Evolutionary conservation across 129 eudicot species (phyloP).

Genomic region (Flaveria trinervia): DNA sequence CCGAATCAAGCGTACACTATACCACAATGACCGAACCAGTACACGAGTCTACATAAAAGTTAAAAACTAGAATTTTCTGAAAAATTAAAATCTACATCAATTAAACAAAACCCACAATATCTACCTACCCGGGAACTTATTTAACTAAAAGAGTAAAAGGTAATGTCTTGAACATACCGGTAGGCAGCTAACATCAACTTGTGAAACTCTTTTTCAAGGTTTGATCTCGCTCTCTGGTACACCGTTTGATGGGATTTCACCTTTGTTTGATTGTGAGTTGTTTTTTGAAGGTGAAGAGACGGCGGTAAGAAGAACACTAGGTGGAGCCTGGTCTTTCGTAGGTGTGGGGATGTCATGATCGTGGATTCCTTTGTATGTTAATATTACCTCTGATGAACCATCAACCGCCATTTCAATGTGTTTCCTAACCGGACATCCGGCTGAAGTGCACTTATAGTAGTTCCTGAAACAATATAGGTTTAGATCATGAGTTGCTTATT

Average conservation of each 20-base stretch:
- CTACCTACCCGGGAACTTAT: slow-evolving; percentile 30
- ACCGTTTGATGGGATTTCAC: slow-evolving; percentile 35
- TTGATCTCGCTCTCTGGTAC: slow-evolving; percentile 9
- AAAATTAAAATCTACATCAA: slow-evolving; percentile 16
- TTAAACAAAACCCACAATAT: slow-evolving; percentile 34
- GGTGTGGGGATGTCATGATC: slow-evolving; percentile 76
- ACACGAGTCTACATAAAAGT: slow-evolving; percentile 23
- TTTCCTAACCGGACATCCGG: slow-evolving; percentile 93
- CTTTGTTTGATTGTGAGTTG: slow-evolving; percentile 30
- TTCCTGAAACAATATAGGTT: slow-evolving; percentile 56
- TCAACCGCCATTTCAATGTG: slow-evolving; percentile 79
- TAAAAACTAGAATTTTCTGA: slow-evolving; percentile 17
- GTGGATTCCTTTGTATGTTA: slow-evolving; percentile 83
- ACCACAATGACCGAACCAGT: slow-evolving; percentile 24
- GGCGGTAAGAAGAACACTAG: slow-evolving; percentile 40
- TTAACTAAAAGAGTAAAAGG: slow-evolving; percentile 23
- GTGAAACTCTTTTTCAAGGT: slow-evolving; percentile 16
- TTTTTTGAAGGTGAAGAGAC: slow-evolving; percentile 45
- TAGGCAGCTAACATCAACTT: slow-evolving; percentile 7
- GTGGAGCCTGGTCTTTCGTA: slow-evolving; percentile 53
- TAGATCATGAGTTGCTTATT: not conserved
- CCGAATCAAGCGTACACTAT: slow-evolving; percentile 20
- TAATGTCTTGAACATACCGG: slow-evolving; percentile 22
- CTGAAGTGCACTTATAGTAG: slow-evolving; percentile 86
- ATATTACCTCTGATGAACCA: slow-evolving; percentile 48